Base-by-base conservation (phyloP, 495 filamentous ascomycete species). In the Annulohypoxylon bovei region DNA sequence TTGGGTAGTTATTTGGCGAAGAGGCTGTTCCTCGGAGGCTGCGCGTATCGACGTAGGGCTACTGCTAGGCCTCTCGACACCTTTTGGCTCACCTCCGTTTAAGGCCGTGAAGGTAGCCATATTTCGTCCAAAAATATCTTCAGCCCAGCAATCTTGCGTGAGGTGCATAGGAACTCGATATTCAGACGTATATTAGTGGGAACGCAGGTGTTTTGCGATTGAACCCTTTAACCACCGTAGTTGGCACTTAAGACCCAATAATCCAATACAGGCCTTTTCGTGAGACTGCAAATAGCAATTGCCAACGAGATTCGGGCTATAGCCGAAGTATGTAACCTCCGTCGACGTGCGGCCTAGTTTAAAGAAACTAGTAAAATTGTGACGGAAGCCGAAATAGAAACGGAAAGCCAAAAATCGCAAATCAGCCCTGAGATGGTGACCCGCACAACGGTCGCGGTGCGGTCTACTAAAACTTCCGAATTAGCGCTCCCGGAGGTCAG, bases 101-200 rank as follows among this genome's bases (percentile, higher is more conserved):
- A 84, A 76, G 47, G 83, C 83, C 16, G 79, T 84, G 39, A 85
- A 84, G 20, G 74, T 77, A 30, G 82, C 70, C 82, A 84, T 84
- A 55, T 72, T 78, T 76, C 76, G 72, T 76, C 73, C 73, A 73
- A 73, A 65, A 67, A 74, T 74, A 50, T 72, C 70, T 72, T 77
- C 70, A 44, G 59, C 66, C 71, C 72, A 75, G 20, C 65, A 71
- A 59, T 30, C 62, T 65, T 60, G 61, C 57, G 61, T 63, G 46
- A 71, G 68, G 71, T 71, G 74, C 74, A 74, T 76, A 65, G 70
- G 71, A 71, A 37, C 52, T 62, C 60, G 49, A 60, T 54, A 52
- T n/a, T 23, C 28, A 27, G 42, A 49, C 32, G 28, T 47, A 40
- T 55, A 53, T 22, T 46, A 56, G 23, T 32, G 16, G 47, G 32